Base-by-base conservation (phyloP, 1,139 yeast genomes). In the Suzukiozyma palmioleophila region DNA sequence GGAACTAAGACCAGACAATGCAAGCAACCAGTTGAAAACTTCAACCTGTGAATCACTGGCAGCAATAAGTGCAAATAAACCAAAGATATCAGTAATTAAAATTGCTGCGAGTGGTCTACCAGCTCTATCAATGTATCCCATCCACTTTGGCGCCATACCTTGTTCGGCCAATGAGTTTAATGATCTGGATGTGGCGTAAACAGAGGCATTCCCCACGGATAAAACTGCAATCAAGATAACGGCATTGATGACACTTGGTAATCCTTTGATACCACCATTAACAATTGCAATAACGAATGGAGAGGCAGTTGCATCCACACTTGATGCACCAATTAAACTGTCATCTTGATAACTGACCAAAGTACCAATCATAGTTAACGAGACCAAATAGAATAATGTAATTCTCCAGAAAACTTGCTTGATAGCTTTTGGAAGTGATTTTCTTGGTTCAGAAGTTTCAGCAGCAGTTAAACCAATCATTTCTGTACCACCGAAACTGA, bases 321-420 rank as follows among this genome's bases (percentile, higher is more conserved):
- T 47, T 8, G 50, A 40, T 2, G 77, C 66, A 9, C 61, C 57
- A 26, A 58, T 44, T 47, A 68, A 62, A 41, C 64, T 53, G 5
- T 42, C 30, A 41, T 64, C 66, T 41, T 54, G 51, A 52, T 56
- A 64, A 3, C 69, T 63, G 38, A 68, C 72, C 46, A 69, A 56
- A 39, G 60, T 60, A 27, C 69, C 64, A 40, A 69, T 59, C 53
- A 69, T 58, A 14, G 60, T 59, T 44, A 69, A 59, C 9, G 73
- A 61, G 16, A 65, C 60, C 46, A 69, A 54, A 48, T 69, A 68
- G 47, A 69, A 69, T 34, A 69, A 51, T 31, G 66, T 53, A 45
- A 69, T 69, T 57, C 75, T 64, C 72, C 73, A 67, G 49, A 69
- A 66, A 10, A 68, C 73, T 49, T 68, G 73, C 51, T 67, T 68